Base-by-base conservation (phyloP, 768 basidiomycete genomes). In the Lentinula lateritia region DNA sequence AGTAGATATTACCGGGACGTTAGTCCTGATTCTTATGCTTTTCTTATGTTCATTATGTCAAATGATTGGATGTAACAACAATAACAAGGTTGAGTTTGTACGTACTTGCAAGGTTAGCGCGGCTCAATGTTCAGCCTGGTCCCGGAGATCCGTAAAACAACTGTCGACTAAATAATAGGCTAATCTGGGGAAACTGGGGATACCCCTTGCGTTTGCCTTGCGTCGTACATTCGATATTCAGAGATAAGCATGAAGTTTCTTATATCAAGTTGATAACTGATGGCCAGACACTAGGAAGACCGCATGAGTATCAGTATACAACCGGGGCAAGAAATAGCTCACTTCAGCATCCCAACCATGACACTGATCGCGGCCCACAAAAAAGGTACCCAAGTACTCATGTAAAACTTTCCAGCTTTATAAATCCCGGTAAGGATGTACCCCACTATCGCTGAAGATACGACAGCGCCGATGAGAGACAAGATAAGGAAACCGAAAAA, bases 391-490 rank as follows among this genome's bases (percentile, higher is more conserved):
- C 68, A 69, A 23, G 66, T 69, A 39, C 52, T 83, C 78, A 84
- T 80, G 58, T 79, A 74, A 52, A 78, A 82, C 50, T 74, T 66
- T 15, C 70, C 80, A 0, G 81, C 74, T 59, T 73, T 73, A 68
- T 74, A 84, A 38, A 84, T 62, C 9, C 77, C 81, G 39, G 74
- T 74, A n/a, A 76, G 68, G n/a, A 74, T 68, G 60, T 79, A 80
- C 0, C 80, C 79, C 39, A 81, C 62, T 6, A 83, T 72, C 4
- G 78, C 78, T 10, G 81, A 78, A 32, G 77, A 75, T n/a, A 80
- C 66, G 10, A 79, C 75, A 3, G 81, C 77, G 0, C 80, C 80
- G 46, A 77, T 78, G 6, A 83, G 64, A 57, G 81, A 75, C 52
- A 79, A 57, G 2, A 68, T 59, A 10, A 80, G 61, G 61, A 82